phyloP scores from a whole-genome alignment of 768 basidiomycete species.

The Termitomyces sp. region DNA sequence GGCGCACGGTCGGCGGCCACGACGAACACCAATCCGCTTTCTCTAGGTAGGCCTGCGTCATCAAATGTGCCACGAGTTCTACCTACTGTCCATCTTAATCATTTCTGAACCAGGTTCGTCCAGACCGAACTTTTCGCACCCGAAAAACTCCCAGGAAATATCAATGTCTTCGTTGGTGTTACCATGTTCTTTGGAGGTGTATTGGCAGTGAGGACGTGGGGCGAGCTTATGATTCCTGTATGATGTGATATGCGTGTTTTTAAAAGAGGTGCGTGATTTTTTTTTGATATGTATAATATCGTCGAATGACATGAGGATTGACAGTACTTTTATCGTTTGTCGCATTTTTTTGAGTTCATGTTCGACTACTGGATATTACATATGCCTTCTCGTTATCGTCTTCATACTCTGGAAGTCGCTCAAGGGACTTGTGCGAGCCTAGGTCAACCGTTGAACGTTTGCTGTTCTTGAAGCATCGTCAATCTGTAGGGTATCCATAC shows the following conservation, averaged over 20 bases:
- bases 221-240: conserved; percentile 69
- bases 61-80: too few relatives aligned
- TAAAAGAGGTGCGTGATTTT: background rate
- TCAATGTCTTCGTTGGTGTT: conserved; percentile 62
- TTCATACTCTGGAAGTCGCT: background rate
- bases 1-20: conserved; percentile 47
- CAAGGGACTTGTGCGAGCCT: background rate
- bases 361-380: background rate
- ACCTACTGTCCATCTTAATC: too few relatives aligned
- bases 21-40: conserved; percentile 67
- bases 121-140: conserved; percentile 65
- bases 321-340: background rate
- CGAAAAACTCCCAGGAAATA: conserved; percentile 70
- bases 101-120: conserved; percentile 28
- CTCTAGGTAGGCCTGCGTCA: conserved; percentile 26
- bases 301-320: background rate
- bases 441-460: background rate
- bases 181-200: conserved; percentile 69
- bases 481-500: background rate
- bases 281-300: too few relatives aligned
- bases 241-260: conserved; percentile 23
- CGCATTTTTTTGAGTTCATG: background rate
- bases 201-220: conserved; percentile 67
- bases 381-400: background rate
- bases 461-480: background rate